Evolutionary conservation across 352 stramenopile species (phyloP).

Genomic region (Paralagenidium karlingii): DNA sequence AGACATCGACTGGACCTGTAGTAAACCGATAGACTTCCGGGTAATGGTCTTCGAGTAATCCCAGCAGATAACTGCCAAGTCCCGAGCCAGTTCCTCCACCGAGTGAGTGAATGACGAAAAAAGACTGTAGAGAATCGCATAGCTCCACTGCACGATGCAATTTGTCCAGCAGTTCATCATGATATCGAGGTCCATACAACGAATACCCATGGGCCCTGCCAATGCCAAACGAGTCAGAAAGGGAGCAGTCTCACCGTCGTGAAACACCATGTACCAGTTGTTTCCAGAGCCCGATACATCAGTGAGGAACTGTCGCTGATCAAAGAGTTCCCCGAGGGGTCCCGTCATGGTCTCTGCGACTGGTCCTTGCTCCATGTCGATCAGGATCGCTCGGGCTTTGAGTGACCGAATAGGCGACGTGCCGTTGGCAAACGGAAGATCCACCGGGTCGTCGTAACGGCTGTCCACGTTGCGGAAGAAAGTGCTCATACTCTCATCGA

Average conservation of each 20-base stretch:
- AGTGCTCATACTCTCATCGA: constrained; percentile 86
- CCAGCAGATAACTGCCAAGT: constrained; percentile 83
- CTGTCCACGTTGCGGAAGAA: constrained; percentile 88
- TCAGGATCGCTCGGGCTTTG: constrained; percentile 79
- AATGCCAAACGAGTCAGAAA: no score
- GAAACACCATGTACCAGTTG: constrained; percentile 52
- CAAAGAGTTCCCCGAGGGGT: constrained; percentile 81
- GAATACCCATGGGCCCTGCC: constrained; percentile 80
- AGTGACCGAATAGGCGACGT: constrained; percentile 30
- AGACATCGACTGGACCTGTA: constrained; percentile 11
- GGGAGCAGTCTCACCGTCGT: background rate
- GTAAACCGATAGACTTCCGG: constrained; percentile 78
- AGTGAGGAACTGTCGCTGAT: constrained; percentile 78
- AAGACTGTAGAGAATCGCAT: constrained; percentile 87
- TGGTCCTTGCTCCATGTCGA: constrained; percentile 89
- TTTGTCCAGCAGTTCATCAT: constrained; percentile 62
- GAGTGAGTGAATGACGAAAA: constrained; percentile 89
- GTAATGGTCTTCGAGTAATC: constrained; percentile 73
- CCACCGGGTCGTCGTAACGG: constrained; percentile 29
- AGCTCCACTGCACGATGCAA: constrained; percentile 57
- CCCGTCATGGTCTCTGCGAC: constrained; percentile 73
- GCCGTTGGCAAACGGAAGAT: constrained; percentile 29
- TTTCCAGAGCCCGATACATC: constrained; percentile 86
- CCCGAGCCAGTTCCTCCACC: constrained; percentile 87
- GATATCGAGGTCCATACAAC: constrained; percentile 82